Conservation (phyloP, 441 rosid species). For the Breynia disticha region DNA sequence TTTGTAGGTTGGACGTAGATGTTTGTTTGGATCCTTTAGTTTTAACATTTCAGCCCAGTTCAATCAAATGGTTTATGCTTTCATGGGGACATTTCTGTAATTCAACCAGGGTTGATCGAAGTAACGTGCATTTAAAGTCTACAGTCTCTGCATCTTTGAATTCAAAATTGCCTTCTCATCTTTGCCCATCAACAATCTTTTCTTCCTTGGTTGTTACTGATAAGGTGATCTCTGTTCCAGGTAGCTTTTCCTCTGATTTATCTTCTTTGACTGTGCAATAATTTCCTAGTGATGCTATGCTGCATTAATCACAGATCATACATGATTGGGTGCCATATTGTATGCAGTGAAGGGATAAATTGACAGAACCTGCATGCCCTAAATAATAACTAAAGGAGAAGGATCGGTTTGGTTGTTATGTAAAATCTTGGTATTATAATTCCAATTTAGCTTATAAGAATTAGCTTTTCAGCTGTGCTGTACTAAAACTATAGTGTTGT, state of each 20-base stretch:
- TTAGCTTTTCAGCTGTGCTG: too few species aligned
- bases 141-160: conserved; percentile 38
- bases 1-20: conserved; percentile 80
- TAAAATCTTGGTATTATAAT: too few species aligned
- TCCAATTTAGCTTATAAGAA: too few species aligned
- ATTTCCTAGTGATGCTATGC: conserved; percentile 32
- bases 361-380: too few species aligned
- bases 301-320: conserved; percentile 60
- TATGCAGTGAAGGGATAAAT: too few species aligned
- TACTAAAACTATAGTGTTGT: too few species aligned
- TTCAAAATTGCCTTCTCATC: conserved; percentile 24
- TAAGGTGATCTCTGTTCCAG: conserved; percentile 14
- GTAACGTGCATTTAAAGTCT: conserved; percentile 18
- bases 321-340: conserved; percentile 80
- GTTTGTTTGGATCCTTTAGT: conserved; percentile 72
- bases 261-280: conserved; percentile 38
- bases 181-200: conserved; percentile 26
- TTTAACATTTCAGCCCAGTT: conserved; percentile 59
- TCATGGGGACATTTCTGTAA: conserved; percentile 46
- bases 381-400: too few species aligned
- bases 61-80: conserved; percentile 60
- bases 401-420: too few species aligned
- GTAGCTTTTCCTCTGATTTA: conserved; percentile 24
- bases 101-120: conserved; percentile 23
- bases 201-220: conserved; percentile 19